phyloP scores from a whole-genome alignment of 768 basidiomycete species.

The Xerocomus brunneocitrinus region DNA sequence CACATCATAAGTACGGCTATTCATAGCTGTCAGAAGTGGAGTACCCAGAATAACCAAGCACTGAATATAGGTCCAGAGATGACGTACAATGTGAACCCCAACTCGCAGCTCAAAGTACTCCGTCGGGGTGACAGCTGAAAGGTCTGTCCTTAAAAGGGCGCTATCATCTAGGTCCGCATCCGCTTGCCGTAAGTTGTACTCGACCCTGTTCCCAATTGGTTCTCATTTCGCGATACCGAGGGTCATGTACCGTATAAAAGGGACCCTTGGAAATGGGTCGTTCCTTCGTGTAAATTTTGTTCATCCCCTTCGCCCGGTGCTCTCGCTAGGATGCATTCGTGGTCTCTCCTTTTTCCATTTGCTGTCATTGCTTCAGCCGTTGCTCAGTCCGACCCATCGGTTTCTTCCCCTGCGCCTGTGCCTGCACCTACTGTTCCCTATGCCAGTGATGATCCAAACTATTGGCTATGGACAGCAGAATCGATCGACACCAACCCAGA shows the following conservation, averaged over 20 bases:
- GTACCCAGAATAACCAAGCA: neutral
- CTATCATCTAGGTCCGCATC: neutral
- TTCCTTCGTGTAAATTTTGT: conserved; percentile 22
- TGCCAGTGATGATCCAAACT: conserved; percentile 45
- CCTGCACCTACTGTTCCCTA: conserved; percentile 42
- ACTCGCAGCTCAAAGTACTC: neutral
- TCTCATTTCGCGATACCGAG: neutral
- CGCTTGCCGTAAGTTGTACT: conserved; percentile 2
- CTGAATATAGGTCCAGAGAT: neutral
- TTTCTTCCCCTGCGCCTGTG: conserved; percentile 24
- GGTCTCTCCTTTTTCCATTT: conserved; percentile 27
- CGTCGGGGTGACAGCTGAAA: neutral
- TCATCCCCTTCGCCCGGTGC: conserved; percentile 8
- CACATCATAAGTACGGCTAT: neutral
- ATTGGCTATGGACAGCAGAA: conserved; percentile 35
- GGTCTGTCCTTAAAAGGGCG: neutral
- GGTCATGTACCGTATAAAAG: conserved; percentile 21
- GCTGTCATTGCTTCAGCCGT: conserved; percentile 16
- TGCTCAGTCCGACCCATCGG: conserved; percentile 20
- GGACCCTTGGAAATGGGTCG: neutral
- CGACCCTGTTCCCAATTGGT: conserved; percentile 7
- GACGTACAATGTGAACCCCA: neutral
- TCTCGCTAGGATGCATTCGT: conserved; percentile 23
- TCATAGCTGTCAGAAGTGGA: neutral
- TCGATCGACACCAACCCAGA: conserved; percentile 30